A percentile compares a stretch with the other conserved stretches of the same genome.
Evolutionary conservation across 805 yeast genomes (phyloP).

Genomic region (Saccharomycopsis microspora): DNA sequence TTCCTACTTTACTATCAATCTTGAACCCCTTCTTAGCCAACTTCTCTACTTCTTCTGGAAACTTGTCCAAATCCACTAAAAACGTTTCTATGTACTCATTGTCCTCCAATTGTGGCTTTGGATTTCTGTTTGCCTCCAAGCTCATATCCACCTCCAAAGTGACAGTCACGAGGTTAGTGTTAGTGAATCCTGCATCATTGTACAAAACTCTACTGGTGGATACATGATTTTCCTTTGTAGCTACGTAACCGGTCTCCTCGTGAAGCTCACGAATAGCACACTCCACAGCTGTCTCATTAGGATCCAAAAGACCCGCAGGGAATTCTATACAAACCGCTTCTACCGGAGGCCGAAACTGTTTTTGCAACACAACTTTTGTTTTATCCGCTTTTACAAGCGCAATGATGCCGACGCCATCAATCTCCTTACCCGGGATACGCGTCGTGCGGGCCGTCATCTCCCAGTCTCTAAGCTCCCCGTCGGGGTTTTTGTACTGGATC

Average conservation of each 20-base stretch:
- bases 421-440: conserved; percentile 44
- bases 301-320: conserved; percentile 93
- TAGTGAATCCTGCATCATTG: conserved; percentile 84
- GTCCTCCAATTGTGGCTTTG: conserved; percentile 71
- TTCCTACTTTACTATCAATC: conserved; percentile 81
- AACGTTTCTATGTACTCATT: conserved; percentile 90
- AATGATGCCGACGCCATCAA: conserved; percentile 88
- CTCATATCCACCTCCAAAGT: conserved; percentile 65
- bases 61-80: conserved; percentile 47
- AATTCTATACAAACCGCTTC: conserved; percentile 81
- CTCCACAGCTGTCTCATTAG: conserved; percentile 59
- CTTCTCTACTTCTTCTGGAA: conserved; percentile 42
- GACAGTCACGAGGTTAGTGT: conserved; percentile 75
- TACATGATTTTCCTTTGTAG: conserved; percentile 32
- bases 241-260: conserved; percentile 91
- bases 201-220: conserved; percentile 37
- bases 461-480: conserved; percentile 68
- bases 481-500: conserved; percentile 62
- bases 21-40: conserved; percentile 57
- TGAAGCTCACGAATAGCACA: conserved; percentile 82
- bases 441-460: conserved; percentile 83
- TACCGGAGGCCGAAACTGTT: conserved; percentile 90
- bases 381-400: conserved; percentile 46
- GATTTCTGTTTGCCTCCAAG: conserved; percentile 54
- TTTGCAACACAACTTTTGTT: conserved; percentile 47